phyloP scores from a whole-genome alignment of 1,139 yeast genomes.

The Pneumocystis canis region DNA sequence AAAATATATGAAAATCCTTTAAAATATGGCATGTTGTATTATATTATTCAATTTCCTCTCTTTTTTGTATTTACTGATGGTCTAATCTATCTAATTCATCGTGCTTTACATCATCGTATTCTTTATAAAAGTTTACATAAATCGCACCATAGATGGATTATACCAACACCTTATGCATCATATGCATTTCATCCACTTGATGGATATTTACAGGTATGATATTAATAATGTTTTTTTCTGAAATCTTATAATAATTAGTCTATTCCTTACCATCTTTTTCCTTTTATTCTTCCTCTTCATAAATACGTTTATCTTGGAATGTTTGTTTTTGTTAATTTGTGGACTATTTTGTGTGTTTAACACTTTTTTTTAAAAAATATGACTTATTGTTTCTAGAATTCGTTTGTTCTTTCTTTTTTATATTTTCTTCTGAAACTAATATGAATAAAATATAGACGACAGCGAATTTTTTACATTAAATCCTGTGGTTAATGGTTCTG shows the following conservation, averaged over 20 bases:
- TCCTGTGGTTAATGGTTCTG: slow-evolving; percentile 91
- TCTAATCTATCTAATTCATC: slow-evolving; percentile 78
- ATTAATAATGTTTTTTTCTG: background rate
- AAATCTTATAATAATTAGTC: slow-evolving; percentile 26
- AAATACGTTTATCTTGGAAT: slow-evolving; percentile 65
- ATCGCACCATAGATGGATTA: slow-evolving; percentile 99
- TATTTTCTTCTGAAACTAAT: background rate
- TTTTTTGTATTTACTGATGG: slow-evolving; percentile 88
- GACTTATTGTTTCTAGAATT: background rate
- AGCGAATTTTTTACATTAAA: slow-evolving; percentile 90
- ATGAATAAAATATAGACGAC: slow-evolving; percentile 33
- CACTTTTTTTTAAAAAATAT: background rate
- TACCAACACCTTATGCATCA: slow-evolving; percentile 94
- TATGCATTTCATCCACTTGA: slow-evolving; percentile 98
- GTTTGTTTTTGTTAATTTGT: slow-evolving; percentile 82
- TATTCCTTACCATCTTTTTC: slow-evolving; percentile 81
- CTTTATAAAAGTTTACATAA: slow-evolving; percentile 79
- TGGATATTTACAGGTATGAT: slow-evolving; percentile 52
- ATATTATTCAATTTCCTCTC: slow-evolving; percentile 51
- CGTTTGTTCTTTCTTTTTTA: background rate
- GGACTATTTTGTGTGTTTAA: slow-evolving; percentile 76
- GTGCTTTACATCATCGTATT: slow-evolving; percentile 81
- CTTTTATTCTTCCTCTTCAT: slow-evolving; percentile 80
- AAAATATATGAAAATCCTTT: slow-evolving; percentile 52
- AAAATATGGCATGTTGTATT: slow-evolving; percentile 54